phyloP scores from a whole-genome alignment of 768 basidiomycete species.

The Termitomyces sp. region DNA sequence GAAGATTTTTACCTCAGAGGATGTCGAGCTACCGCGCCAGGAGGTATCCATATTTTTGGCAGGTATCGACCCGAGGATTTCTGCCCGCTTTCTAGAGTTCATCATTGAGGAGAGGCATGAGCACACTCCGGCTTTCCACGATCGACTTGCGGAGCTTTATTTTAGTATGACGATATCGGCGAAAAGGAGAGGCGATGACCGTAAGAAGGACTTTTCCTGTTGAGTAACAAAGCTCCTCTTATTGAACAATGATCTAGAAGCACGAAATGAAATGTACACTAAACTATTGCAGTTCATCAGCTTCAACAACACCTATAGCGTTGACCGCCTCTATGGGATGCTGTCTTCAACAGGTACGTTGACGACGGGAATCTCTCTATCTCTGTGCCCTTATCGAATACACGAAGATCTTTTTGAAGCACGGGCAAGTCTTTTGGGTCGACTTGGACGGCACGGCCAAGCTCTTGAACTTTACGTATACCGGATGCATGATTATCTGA shows the following conservation, averaged over 20 bases:
- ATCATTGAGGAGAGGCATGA: constrained; percentile 74
- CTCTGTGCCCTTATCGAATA: not conserved
- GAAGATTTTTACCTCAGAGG: constrained; percentile 94
- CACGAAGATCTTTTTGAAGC: constrained; percentile 79
- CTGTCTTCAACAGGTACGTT: constrained; percentile 74
- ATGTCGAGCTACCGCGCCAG: constrained; percentile 80
- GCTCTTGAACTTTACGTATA: constrained; percentile 96
- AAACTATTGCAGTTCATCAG: constrained; percentile 77
- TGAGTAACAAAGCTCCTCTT: not conserved
- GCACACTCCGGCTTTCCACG: constrained; percentile 64
- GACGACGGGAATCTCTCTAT: not conserved
- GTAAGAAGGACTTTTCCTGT: constrained; percentile 28
- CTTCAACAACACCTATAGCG: constrained; percentile 58
- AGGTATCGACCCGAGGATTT: constrained; percentile 58
- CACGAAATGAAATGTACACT: constrained; percentile 45
- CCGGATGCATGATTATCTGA: constrained; percentile 71
- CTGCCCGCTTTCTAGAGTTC: constrained; percentile 79
- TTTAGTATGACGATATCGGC: constrained; percentile 58
- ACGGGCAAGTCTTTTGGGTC: constrained; percentile 85
- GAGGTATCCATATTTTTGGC: constrained; percentile 78
- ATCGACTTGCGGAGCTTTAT: constrained; percentile 86
- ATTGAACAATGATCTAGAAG: constrained; percentile 27
- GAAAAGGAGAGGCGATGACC: constrained; percentile 52
- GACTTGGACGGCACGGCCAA: constrained; percentile 86
- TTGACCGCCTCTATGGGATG: constrained; percentile 77